Percentiles rank a stretch among this genome's conserved stretches.
These are phyloP conservation scores for Kwoniella botswanensis DNA, from an alignment of 768 basidiomycete species.

Conservation along the genomic window DNA sequence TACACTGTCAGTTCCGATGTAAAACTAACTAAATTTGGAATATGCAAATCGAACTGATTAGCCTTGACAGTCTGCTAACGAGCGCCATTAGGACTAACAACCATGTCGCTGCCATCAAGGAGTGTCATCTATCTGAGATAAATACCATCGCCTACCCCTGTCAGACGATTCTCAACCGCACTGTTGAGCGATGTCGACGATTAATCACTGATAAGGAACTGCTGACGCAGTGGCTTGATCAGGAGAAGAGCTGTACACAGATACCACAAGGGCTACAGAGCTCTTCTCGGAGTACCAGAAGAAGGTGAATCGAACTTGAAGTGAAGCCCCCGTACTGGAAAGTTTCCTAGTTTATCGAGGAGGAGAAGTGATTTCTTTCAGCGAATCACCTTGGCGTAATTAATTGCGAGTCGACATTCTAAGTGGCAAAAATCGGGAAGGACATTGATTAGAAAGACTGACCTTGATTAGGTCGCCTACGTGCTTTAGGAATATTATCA, in stretches of 20 bases:
- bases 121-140: not conserved
- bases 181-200: not conserved
- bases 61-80: not conserved
- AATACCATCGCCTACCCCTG: not conserved
- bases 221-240: not conserved
- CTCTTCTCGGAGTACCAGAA: not conserved
- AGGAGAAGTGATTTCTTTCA: too few relatives aligned
- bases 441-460: too few relatives aligned
- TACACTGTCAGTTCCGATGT: not conserved
- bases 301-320: not conserved
- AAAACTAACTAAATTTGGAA: not conserved
- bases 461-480: too few relatives aligned
- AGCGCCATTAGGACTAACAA: not conserved
- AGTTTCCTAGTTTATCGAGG: too few relatives aligned
- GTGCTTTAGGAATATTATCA: too few relatives aligned
- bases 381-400: too few relatives aligned
- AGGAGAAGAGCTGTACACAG: not conserved
- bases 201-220: not conserved
- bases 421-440: too few relatives aligned
- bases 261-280: not conserved
- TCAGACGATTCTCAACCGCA: not conserved
- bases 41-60: not conserved
- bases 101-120: not conserved
- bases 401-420: too few relatives aligned
- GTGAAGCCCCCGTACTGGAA: too few relatives aligned